Evolutionary conservation across 352 stramenopile genomes (phyloP), one percentile per base, ranked within the genome.

Genomic region (Pythium phragmitis): DNA sequence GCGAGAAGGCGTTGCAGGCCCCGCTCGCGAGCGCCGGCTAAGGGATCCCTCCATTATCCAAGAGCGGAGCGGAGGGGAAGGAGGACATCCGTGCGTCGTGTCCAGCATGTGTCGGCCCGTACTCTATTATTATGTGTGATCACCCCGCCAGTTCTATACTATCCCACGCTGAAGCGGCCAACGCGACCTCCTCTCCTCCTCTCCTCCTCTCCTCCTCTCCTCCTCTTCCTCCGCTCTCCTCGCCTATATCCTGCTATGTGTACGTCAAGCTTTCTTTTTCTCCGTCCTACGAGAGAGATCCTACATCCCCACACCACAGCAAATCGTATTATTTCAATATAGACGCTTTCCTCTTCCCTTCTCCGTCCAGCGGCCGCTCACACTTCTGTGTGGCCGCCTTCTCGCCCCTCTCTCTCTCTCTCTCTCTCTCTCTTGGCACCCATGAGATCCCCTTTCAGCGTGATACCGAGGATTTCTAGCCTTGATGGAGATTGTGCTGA

Each of bases 1-100:
- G 53, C 53, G 53, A 60, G 39, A 78, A 75, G 8, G 66, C 75
- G 48, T 45, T 77, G 23, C 74, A 87, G 36, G n/a, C 26, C n/a
- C 6, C 57, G 3, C 43, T 60, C n/a, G 43, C 56, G 0, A 17
- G 16, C 19, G 56, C 56, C 17, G 56, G 45, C 12, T 63, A 8
- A 55, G 39, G 34, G 34, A 39, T 39, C 34, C 34, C 26, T 9
- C 34, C 34, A 39, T 39, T 6, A 16, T 60, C 39, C 16, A 41
- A 23, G 17, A 23, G 49, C 1, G 34, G 7, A 14, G 26, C n/a
- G 5, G 36, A 50, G 53, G 21, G 33, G 5, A 19, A 59, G 53
- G 46, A 26, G 46, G 19, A 37, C 21, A 59, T 19, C 13, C 12
- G 39, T 19, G 39, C 39, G 39, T 46, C 6, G 37, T 6, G 14